Conservation (phyloP, 208 protist species). For the Porcisia hertigi region DNA sequence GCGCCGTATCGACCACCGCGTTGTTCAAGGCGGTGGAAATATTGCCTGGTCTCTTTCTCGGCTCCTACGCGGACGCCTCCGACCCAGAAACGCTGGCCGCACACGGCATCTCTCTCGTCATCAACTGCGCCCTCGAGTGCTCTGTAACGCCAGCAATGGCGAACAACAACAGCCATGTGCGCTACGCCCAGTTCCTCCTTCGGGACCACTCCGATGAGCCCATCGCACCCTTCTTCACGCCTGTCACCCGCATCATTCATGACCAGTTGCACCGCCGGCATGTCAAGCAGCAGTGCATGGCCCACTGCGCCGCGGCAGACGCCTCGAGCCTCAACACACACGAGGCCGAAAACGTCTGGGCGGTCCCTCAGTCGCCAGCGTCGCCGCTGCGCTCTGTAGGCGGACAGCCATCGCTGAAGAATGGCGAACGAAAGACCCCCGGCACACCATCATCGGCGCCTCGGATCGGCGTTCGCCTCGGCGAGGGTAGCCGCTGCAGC, state of each 20-base stretch:
- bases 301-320: neutral
- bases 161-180: slow-evolving; percentile 47
- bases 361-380: slow-evolving; percentile 7
- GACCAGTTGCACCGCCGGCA: slow-evolving; percentile 73
- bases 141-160: slow-evolving; percentile 38
- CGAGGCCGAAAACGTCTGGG: slow-evolving; percentile 24
- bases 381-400: slow-evolving; percentile 19
- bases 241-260: slow-evolving; percentile 71
- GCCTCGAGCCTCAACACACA: neutral
- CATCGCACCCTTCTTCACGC: slow-evolving; percentile 55
- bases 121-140: slow-evolving; percentile 76
- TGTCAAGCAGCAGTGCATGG: slow-evolving; percentile 14
- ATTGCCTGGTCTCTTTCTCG: slow-evolving; percentile 69
- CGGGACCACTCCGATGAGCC: slow-evolving; percentile 76
- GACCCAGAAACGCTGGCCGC: slow-evolving; percentile 39
- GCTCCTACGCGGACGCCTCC: slow-evolving; percentile 47
- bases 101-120: slow-evolving; percentile 59
- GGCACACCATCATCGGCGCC: slow-evolving; percentile 14
- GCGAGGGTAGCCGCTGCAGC: slow-evolving; percentile 6
- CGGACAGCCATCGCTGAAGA: slow-evolving; percentile 30
- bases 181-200: slow-evolving; percentile 54
- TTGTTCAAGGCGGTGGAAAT: slow-evolving; percentile 63
- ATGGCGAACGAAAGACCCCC: slow-evolving; percentile 27
- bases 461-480: neutral
- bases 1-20: neutral